Conservation (phyloP, 176 grass and related monocot species). For the Oryza coarctata region DNA sequence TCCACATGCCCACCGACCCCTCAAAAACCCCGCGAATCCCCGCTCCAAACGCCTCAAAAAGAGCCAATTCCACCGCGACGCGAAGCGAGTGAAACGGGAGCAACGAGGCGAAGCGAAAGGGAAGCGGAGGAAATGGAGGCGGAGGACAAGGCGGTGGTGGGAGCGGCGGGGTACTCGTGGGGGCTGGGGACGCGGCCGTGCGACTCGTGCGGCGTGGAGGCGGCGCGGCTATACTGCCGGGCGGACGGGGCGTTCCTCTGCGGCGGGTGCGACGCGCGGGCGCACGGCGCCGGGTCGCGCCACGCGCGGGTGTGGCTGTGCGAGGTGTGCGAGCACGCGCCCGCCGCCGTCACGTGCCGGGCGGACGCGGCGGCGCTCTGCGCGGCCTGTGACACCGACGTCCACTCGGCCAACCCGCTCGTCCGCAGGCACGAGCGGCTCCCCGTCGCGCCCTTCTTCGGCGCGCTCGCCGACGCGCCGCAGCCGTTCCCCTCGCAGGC, state of each 20-base stretch:
- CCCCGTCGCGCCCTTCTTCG: slow-evolving; percentile 51
- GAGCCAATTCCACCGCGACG: slow-evolving; percentile 3
- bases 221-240: slow-evolving; percentile 60
- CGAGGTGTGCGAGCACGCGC: slow-evolving; percentile 73
- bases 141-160: slow-evolving; percentile 28
- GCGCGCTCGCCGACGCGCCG: slow-evolving; percentile 36
- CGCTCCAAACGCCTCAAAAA: background rate
- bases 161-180: slow-evolving; percentile 18
- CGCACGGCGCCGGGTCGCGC: slow-evolving; percentile 44
- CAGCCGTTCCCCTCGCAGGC: slow-evolving; percentile 22
- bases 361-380: slow-evolving; percentile 75
- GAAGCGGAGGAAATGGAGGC: background rate
- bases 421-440: slow-evolving; percentile 76
- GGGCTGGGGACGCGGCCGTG: slow-evolving; percentile 44
- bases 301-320: slow-evolving; percentile 77
- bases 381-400: slow-evolving; percentile 63
- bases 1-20: slow-evolving; percentile 30
- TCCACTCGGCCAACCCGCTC: slow-evolving; percentile 89
- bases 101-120: background rate
- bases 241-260: slow-evolving; percentile 69
- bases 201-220: slow-evolving; percentile 52
- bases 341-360: slow-evolving; percentile 58
- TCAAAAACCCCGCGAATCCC: slow-evolving; percentile 13
- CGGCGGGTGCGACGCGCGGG: slow-evolving; percentile 55
- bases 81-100: background rate